Evolutionary conservation across 768 basidiomycete genomes (phyloP).

Genomic region (Russula emetica): DNA sequence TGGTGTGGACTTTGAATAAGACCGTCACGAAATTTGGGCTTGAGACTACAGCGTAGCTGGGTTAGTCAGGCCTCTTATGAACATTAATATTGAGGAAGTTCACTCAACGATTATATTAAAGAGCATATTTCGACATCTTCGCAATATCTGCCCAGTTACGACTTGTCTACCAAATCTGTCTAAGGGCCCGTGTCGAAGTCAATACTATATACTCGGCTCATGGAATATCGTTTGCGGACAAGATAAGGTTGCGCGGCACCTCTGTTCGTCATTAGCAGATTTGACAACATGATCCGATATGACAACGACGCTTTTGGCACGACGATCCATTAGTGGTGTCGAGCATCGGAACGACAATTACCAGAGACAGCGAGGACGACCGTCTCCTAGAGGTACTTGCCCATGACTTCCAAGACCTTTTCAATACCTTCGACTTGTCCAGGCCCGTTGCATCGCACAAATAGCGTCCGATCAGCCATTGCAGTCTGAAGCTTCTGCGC

Average conservation of each 20-base stretch:
- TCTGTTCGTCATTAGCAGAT: slow-evolving; percentile 93
- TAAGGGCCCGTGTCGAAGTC: too few relatives aligned
- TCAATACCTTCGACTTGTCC: slow-evolving; percentile 99
- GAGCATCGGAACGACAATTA: slow-evolving; percentile 97
- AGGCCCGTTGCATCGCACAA: slow-evolving; percentile 98
- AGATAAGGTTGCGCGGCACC: slow-evolving; percentile 77
- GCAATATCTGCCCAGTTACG: too few relatives aligned
- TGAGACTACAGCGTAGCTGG: background rate
- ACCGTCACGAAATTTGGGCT: too few relatives aligned
- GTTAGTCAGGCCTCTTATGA: too few relatives aligned
- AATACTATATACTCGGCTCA: too few relatives aligned
- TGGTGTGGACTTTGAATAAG: too few relatives aligned
- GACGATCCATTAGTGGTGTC: slow-evolving; percentile 98
- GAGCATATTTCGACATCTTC: too few relatives aligned
- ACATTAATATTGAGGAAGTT: background rate
- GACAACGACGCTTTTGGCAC: slow-evolving; percentile 92
- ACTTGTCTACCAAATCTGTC: background rate
- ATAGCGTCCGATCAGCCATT: slow-evolving; percentile 89
- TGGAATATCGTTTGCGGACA: background rate
- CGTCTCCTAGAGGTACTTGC: slow-evolving; percentile 84
- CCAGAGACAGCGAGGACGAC: slow-evolving; percentile 84
- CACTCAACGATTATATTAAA: background rate
- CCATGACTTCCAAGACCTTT: slow-evolving; percentile 80
- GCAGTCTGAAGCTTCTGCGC: slow-evolving; percentile 80
- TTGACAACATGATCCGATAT: slow-evolving; percentile 85